phyloP scores from a whole-genome alignment of 2,329 filamentous ascomycete species.

The Xylaria multiplex region DNA sequence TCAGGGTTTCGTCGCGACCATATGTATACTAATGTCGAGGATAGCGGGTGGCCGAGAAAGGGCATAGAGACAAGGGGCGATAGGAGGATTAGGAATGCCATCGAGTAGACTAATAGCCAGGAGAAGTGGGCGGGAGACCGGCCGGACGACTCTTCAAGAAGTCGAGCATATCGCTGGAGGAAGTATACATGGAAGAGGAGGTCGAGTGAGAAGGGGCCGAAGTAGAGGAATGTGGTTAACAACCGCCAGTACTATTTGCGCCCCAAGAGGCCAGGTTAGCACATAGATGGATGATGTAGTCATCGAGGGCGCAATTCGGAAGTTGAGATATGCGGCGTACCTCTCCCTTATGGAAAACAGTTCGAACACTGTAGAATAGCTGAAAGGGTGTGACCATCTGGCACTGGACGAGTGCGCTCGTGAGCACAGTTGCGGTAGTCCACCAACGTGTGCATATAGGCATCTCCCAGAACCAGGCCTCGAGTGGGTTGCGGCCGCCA shows the following conservation, averaged over 20 bases:
- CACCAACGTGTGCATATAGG: slow-evolving; percentile 95
- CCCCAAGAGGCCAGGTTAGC: slow-evolving; percentile 31
- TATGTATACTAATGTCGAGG: slow-evolving; percentile 94
- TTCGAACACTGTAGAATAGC: slow-evolving; percentile 94
- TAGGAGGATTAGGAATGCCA: slow-evolving; percentile 78
- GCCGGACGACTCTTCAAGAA: slow-evolving; percentile 94
- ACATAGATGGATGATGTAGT: slow-evolving; percentile 16
- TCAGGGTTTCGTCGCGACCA: slow-evolving; percentile 97
- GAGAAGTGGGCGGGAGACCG: slow-evolving; percentile 92
- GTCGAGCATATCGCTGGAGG: slow-evolving; percentile 92
- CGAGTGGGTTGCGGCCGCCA: slow-evolving; percentile 78
- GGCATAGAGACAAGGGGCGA: slow-evolving; percentile 91
- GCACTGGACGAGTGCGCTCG: slow-evolving; percentile 90
- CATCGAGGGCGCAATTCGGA: neutral
- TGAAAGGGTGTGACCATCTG: slow-evolving; percentile 92
- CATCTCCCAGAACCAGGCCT: slow-evolving; percentile 99
- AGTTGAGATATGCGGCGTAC: slow-evolving; percentile 59
- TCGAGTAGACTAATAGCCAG: slow-evolving; percentile 90
- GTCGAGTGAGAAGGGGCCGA: slow-evolving; percentile 92
- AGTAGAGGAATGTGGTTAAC: slow-evolving; percentile 96
- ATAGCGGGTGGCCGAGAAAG: slow-evolving; percentile 92
- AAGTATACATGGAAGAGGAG: slow-evolving; percentile 99
- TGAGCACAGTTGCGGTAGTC: slow-evolving; percentile 91
- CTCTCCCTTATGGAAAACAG: slow-evolving; percentile 92
- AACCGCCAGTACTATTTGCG: slow-evolving; percentile 87